Conservation (phyloP, 1,139 yeast genomes). For the Pichia kudriavzevii region DNA sequence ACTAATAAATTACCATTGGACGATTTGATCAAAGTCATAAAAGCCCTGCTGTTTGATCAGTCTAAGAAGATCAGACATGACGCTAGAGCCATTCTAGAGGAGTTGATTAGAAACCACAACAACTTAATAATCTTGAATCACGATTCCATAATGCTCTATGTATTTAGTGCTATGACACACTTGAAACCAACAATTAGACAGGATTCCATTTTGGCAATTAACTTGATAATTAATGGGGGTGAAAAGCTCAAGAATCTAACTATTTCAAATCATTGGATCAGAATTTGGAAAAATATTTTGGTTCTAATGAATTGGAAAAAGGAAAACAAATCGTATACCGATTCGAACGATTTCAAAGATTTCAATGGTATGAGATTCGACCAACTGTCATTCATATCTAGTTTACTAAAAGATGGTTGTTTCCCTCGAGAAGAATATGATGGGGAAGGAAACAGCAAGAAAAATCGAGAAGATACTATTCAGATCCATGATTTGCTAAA, state of each 20-base stretch:
- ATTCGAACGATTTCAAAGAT: slow-evolving; percentile 24
- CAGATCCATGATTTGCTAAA: slow-evolving; percentile 22
- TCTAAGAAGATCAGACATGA: slow-evolving; percentile 51
- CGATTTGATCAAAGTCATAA: slow-evolving; percentile 47
- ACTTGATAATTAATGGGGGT: slow-evolving; percentile 38
- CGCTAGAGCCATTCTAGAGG: slow-evolving; percentile 11
- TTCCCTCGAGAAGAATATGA: slow-evolving; percentile 11
- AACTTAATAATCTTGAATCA: slow-evolving; percentile 42
- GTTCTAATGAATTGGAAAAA: slow-evolving; percentile 52
- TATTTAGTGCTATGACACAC: slow-evolving; percentile 95
- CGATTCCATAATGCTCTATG: slow-evolving; percentile 57
- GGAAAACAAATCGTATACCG: slow-evolving; percentile 17
- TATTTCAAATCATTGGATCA: slow-evolving; percentile 26
- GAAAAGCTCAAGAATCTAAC: slow-evolving; percentile 37
- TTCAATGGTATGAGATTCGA: slow-evolving; percentile 14
- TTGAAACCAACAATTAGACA: slow-evolving; percentile 66
- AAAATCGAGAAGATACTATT: background rate
- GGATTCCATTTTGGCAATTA: slow-evolving; percentile 59
- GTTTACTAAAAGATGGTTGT: slow-evolving; percentile 13
- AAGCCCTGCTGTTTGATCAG: slow-evolving; percentile 57
- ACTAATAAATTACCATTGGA: slow-evolving; percentile 36
- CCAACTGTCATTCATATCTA: slow-evolving; percentile 14
- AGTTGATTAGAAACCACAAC: slow-evolving; percentile 11
- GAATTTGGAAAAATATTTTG: slow-evolving; percentile 38
- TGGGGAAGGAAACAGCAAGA: background rate